phyloP scores from a whole-genome alignment of 2,329 filamentous ascomycete genomes.

The Aspergillus sergii region DNA sequence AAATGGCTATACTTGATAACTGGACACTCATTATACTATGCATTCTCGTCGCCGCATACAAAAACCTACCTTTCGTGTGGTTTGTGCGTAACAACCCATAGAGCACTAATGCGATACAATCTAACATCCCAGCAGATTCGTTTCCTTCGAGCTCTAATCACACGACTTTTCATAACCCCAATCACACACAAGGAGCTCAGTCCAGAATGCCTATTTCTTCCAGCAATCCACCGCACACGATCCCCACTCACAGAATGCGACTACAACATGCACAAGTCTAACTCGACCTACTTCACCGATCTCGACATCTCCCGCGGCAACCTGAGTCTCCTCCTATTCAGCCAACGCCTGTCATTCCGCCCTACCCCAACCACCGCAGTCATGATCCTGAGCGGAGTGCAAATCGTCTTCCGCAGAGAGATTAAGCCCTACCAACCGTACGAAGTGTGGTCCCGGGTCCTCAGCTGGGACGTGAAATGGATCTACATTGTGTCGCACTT shows the following conservation, averaged over 20 bases:
- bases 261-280: constrained; percentile 25
- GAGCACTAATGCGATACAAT: neutral
- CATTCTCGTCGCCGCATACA: constrained; percentile 7
- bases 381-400: constrained; percentile 53
- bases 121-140: constrained; percentile 4
- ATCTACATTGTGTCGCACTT: constrained; percentile 72
- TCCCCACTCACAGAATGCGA: constrained; percentile 20
- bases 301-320: constrained; percentile 21
- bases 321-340: constrained; percentile 8
- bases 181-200: neutral
- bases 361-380: neutral
- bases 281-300: constrained; percentile 23
- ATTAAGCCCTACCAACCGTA: constrained; percentile 65
- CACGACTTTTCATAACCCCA: constrained; percentile 4
- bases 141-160: constrained; percentile 3
- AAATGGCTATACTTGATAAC: neutral
- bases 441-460: constrained; percentile 69
- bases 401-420: constrained; percentile 69
- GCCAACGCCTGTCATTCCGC: constrained; percentile 6
- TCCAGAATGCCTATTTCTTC: constrained; percentile 9
- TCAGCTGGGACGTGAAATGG: constrained; percentile 77
- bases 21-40: neutral
- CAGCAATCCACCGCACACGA: constrained; percentile 5
- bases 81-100: constrained; percentile 2
- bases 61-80: constrained; percentile 14